A percentile compares a stretch with the other conserved stretches of the same genome.
Evolutionary conservation across 164 flowering plant species (phyloP).

Genomic region (Umbilicus rupestris): DNA sequence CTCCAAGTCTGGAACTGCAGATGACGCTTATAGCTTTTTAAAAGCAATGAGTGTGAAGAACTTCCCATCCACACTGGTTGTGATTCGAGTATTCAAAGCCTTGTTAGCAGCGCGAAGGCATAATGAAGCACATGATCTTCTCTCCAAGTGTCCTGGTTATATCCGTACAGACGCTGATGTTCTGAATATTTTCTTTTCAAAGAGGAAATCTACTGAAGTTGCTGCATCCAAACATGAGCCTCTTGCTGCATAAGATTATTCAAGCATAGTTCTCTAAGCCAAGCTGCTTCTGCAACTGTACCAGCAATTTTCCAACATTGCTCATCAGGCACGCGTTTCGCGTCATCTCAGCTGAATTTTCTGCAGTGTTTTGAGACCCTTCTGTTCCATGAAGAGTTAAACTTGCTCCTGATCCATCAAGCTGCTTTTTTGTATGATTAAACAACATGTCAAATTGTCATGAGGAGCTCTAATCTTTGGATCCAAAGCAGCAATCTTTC

Average conservation of each 20-base stretch:
- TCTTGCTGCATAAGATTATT: neutral
- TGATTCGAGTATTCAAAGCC: slow-evolving; percentile 47
- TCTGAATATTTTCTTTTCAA: slow-evolving; percentile 46
- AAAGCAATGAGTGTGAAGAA: slow-evolving; percentile 48
- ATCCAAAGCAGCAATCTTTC: too few species aligned
- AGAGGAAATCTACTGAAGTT: slow-evolving; percentile 19
- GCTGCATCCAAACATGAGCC: slow-evolving; percentile 8
- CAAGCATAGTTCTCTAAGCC: neutral
- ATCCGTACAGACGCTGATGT: slow-evolving; percentile 68
- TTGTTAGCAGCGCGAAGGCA: slow-evolving; percentile 50
- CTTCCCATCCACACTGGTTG: slow-evolving; percentile 47
- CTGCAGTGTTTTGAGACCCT: too few species aligned
- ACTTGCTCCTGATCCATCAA: too few species aligned
- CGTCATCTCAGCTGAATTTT: too few species aligned
- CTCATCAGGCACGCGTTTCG: too few species aligned
- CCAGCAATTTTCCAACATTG: neutral
- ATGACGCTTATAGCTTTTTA: slow-evolving; percentile 47
- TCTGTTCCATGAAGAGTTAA: too few species aligned
- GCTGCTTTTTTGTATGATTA: too few species aligned
- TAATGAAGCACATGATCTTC: slow-evolving; percentile 53
- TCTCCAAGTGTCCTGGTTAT: slow-evolving; percentile 48
- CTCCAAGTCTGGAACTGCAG: slow-evolving; percentile 50
- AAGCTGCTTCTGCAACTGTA: neutral
- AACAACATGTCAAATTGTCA: too few species aligned
- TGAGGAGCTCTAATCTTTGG: too few species aligned